Conservation (phyloP, 78 protist species). For the Bodo saltans region DNA sequence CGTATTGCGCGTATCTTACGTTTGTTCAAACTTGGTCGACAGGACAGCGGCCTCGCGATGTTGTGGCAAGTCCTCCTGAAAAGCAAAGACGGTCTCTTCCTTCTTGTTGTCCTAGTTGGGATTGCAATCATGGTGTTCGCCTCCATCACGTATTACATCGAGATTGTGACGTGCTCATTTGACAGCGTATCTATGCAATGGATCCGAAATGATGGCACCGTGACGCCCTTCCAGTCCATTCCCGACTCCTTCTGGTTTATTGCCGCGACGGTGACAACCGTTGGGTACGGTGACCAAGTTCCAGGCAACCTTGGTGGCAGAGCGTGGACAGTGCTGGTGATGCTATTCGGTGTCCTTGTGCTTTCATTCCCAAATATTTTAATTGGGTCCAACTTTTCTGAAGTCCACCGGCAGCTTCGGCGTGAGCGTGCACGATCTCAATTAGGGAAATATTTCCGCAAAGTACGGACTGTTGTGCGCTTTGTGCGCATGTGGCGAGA, state of each 20-base stretch:
- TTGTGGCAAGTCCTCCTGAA: background rate
- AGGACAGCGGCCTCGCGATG: background rate
- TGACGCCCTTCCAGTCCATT: constrained; percentile 21
- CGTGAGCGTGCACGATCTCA: background rate
- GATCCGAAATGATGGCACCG: constrained; percentile 10
- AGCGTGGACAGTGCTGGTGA: background rate
- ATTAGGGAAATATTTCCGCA: background rate
- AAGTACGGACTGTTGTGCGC: background rate
- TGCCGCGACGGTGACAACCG: constrained; percentile 14
- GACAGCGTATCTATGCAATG: background rate
- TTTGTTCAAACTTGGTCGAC: background rate
- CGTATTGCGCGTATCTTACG: background rate
- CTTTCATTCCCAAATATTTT: constrained; percentile 7
- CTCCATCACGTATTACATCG: background rate
- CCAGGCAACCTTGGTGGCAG: background rate
- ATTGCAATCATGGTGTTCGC: background rate
- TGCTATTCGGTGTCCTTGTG: constrained; percentile 10
- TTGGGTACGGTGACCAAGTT: constrained; percentile 35
- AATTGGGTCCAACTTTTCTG: background rate
- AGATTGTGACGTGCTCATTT: background rate
- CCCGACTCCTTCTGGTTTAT: constrained; percentile 28
- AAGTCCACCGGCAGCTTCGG: background rate
- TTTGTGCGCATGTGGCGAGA: background rate
- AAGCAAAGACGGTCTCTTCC: background rate
- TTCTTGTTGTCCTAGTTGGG: background rate